Evolutionary conservation across 192 early-diverging fungal genomes (phyloP).

Genomic region (Coemansia umbellata): DNA sequence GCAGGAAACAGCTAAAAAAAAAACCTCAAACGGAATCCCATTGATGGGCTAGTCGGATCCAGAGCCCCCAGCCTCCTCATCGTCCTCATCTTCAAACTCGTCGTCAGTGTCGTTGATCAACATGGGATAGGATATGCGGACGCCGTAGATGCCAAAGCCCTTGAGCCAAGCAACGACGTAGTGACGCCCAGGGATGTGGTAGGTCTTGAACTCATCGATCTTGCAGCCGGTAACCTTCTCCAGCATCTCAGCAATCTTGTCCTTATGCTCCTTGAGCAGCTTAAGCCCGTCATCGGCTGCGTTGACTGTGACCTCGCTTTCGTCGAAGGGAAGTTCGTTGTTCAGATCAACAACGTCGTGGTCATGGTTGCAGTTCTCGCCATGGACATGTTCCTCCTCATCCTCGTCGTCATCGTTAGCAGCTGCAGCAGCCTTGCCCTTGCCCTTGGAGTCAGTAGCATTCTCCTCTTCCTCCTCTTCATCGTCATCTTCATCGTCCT

Average conservation of each 20-base stretch:
- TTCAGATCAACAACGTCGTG: constrained; percentile 24
- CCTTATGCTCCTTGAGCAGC: constrained; percentile 41
- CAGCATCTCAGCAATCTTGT: constrained; percentile 21
- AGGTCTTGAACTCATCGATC: constrained; percentile 49
- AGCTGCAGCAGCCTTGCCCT: constrained; percentile 13
- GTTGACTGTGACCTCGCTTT: constrained; percentile 24
- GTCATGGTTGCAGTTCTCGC: constrained; percentile 40
- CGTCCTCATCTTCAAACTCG: constrained; percentile 13
- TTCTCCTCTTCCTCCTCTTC: constrained; percentile 11
- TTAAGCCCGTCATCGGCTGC: constrained; percentile 31
- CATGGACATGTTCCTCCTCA: constrained; percentile 41
- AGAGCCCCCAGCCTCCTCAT: constrained; percentile 12
- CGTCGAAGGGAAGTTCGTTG: constrained; percentile 43
- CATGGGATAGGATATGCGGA: constrained; percentile 51
- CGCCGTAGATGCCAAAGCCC: constrained; percentile 47
- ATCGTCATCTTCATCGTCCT: constrained; percentile 24
- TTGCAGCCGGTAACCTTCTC: constrained; percentile 40
- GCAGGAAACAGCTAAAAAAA: neutral
- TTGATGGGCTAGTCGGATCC: constrained; percentile 3
- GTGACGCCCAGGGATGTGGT: constrained; percentile 50
- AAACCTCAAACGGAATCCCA: neutral
- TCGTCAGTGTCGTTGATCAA: constrained; percentile 39
- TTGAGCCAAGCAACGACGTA: constrained; percentile 50
- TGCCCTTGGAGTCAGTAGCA: constrained; percentile 7
- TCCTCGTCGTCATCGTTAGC: constrained; percentile 8